Evolutionary conservation across 768 basidiomycete genomes (phyloP).

Genomic region (Antrodiella citrinella): DNA sequence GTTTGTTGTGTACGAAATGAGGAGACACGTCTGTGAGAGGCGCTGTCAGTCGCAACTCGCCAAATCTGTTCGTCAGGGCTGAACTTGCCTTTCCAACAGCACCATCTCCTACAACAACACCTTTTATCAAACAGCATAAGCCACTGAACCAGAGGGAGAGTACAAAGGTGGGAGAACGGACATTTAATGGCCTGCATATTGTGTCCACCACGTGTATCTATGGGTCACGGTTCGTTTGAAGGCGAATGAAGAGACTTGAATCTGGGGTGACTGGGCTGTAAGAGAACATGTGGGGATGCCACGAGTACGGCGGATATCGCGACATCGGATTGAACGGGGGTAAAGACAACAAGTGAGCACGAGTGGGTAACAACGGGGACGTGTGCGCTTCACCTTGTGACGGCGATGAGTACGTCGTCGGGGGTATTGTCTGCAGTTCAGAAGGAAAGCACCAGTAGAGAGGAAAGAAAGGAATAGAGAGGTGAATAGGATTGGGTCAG

Average conservation of each 20-base stretch:
- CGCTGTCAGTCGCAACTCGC: constrained; percentile 13
- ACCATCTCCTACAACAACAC: constrained; percentile 98
- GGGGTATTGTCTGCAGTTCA: not conserved
- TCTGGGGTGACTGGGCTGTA: not conserved
- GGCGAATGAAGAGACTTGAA: not conserved
- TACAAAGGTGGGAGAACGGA: constrained; percentile 28
- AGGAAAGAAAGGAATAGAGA: constrained; percentile 3
- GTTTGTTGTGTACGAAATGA: constrained; percentile 99
- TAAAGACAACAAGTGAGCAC: no score
- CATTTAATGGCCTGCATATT: constrained; percentile 91
- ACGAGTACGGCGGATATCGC: not conserved
- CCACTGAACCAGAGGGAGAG: constrained; percentile 10
- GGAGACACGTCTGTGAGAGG: constrained; percentile 77
- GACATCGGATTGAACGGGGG: not conserved
- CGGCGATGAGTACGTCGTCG: not conserved
- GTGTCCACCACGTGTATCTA: constrained; percentile 21
- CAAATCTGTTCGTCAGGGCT: constrained; percentile 4
- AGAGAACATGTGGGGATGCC: not conserved
- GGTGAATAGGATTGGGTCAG: not conserved
- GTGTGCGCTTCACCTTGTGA: not conserved
- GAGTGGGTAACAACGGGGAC: not conserved
- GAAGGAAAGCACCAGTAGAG: not conserved
- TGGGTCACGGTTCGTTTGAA: constrained; percentile 6
- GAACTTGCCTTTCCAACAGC: constrained; percentile 88
- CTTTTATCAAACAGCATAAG: constrained; percentile 31